phyloP scores from a whole-genome alignment of 495 filamentous ascomycete species.

The Letharia columbiana region DNA sequence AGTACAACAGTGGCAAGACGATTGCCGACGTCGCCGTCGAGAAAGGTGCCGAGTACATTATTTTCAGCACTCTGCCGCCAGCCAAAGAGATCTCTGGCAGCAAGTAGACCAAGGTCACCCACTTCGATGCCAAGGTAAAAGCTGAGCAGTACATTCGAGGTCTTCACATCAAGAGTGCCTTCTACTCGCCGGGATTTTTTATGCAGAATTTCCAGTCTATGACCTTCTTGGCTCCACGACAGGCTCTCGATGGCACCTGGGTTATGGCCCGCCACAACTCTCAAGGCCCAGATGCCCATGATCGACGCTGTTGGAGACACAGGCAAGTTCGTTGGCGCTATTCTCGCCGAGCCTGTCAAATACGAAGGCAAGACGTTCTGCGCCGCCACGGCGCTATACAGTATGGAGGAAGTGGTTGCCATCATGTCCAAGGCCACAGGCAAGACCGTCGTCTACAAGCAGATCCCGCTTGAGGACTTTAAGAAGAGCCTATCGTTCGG shows the following conservation, averaged over 20 bases:
- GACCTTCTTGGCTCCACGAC: constrained; percentile 27
- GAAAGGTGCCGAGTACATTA: constrained; percentile 39
- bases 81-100: constrained; percentile 31
- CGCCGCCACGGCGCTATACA: constrained; percentile 35
- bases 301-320: constrained; percentile 40
- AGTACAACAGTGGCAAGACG: constrained; percentile 36
- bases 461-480: constrained; percentile 37
- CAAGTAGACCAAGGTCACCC: constrained; percentile 29
- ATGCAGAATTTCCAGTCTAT: constrained; percentile 25
- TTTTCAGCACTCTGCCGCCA: constrained; percentile 41
- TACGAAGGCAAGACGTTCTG: constrained; percentile 40
- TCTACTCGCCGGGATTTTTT: constrained; percentile 19
- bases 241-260: constrained; percentile 29
- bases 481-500: constrained; percentile 27
- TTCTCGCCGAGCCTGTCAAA: constrained; percentile 42
- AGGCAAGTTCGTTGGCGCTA: constrained; percentile 46
- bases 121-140: constrained; percentile 35
- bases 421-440: constrained; percentile 37
- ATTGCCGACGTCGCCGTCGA: constrained; percentile 41
- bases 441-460: constrained; percentile 39
- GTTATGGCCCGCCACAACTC: constrained; percentile 29
- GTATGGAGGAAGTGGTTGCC: constrained; percentile 32
- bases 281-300: constrained; percentile 32
- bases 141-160: constrained; percentile 37
- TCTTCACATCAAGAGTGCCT: constrained; percentile 32